phyloP scores from a whole-genome alignment of 2,329 filamentous ascomycete genomes.

The Grosmannia serpens region DNA sequence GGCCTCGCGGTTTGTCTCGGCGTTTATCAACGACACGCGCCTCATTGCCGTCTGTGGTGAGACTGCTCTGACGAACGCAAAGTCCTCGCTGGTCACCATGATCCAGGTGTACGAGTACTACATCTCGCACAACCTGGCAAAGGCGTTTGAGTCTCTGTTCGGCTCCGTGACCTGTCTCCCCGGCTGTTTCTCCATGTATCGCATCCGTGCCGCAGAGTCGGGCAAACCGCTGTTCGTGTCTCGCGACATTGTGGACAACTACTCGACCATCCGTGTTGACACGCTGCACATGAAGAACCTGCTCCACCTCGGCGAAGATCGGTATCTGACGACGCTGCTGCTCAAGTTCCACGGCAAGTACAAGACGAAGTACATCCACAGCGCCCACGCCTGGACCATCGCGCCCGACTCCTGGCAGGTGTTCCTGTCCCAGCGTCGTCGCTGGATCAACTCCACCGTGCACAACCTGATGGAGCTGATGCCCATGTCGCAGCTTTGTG shows the following conservation, averaged over 20 bases:
- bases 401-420: slow-evolving; percentile 89
- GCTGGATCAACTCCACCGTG: slow-evolving; percentile 99
- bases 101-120: slow-evolving; percentile 99
- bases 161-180: slow-evolving; percentile 96
- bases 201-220: slow-evolving; percentile 84
- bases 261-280: slow-evolving; percentile 88
- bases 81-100: slow-evolving; percentile 91
- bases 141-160: slow-evolving; percentile 96
- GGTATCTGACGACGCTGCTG: slow-evolving; percentile 88
- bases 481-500: slow-evolving; percentile 84
- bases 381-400: slow-evolving; percentile 91
- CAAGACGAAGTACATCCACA: slow-evolving; percentile 96
- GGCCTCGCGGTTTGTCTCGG: slow-evolving; percentile 79
- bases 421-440: slow-evolving; percentile 94
- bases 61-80: slow-evolving; percentile 85
- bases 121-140: slow-evolving; percentile 93
- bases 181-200: slow-evolving; percentile 99
- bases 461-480: slow-evolving; percentile 96
- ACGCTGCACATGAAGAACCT: slow-evolving; percentile 99
- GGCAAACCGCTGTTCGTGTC: slow-evolving; percentile 96
- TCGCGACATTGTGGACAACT: slow-evolving; percentile 76
- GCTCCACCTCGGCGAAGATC: slow-evolving; percentile 92
- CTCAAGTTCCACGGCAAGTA: slow-evolving; percentile 87
- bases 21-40: slow-evolving; percentile 83
- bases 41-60: slow-evolving; percentile 94